phyloP scores from a whole-genome alignment of 1,284 basidiomycete species.

The Trametes pubescens region DNA sequence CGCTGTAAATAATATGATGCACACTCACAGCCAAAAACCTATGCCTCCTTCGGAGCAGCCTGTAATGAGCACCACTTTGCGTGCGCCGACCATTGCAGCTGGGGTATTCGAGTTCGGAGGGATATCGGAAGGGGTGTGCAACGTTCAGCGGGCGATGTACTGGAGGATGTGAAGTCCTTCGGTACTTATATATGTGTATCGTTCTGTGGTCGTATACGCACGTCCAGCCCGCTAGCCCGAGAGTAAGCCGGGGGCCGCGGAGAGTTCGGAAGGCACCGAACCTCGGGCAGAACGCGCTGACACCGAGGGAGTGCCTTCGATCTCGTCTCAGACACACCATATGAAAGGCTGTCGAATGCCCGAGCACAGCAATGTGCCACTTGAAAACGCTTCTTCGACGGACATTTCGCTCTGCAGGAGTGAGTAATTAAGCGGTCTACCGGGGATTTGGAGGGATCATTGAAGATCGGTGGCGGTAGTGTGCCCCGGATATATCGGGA shows the following conservation, averaged over 20 bases:
- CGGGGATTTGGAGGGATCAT: background rate
- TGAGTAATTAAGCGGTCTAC: background rate
- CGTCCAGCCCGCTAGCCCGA: no score
- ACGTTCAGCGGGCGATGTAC: no score
- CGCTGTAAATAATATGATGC: background rate
- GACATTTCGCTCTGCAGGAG: background rate
- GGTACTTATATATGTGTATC: no score
- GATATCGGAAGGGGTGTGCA: no score
- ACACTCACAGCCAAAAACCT: slow-evolving; percentile 11
- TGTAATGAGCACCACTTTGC: slow-evolving; percentile 10
- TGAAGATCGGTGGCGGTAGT: background rate
- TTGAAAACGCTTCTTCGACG: background rate
- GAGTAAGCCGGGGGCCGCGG: background rate
- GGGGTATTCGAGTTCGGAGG: no score
- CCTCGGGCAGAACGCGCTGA: background rate
- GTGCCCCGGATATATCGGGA: background rate
- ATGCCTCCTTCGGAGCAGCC: slow-evolving; percentile 17
- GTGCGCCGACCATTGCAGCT: background rate
- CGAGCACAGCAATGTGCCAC: background rate
- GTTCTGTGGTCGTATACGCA: no score
- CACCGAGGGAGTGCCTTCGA: background rate
- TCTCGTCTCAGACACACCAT: no score
- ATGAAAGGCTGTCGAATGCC: no score
- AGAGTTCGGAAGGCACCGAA: background rate
- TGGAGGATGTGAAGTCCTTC: no score